Conservation (phyloP, 352 stramenopile species). For the Aphanomyces cochlioides region DNA sequence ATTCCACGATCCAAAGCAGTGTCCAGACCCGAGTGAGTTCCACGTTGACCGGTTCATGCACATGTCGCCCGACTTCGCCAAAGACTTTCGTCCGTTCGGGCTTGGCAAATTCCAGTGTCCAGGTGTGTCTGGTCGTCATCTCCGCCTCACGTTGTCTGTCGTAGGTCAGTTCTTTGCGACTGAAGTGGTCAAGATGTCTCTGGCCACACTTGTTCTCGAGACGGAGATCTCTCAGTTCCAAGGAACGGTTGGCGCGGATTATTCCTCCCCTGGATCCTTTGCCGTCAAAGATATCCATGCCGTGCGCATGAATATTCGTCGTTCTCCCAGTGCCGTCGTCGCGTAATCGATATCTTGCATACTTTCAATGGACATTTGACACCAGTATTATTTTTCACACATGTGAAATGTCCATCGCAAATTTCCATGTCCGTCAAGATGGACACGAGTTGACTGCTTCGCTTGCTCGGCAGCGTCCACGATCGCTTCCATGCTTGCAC, state of each 20-base stretch:
- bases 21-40: not conserved
- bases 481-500: too few relatives aligned
- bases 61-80: not conserved
- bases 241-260: not conserved
- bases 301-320: not conserved
- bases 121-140: not conserved
- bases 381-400: too few relatives aligned
- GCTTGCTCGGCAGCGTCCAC: too few relatives aligned
- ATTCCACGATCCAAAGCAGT: slow-evolving; percentile 4
- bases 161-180: slow-evolving; percentile 15
- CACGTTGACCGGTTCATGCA: slow-evolving; percentile 1
- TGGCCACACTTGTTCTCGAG: slow-evolving; percentile 6
- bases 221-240: not conserved
- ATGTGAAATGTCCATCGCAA: too few relatives aligned
- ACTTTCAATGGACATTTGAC: too few relatives aligned
- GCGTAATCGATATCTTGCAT: not conserved
- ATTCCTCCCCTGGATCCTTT: not conserved
- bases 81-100: slow-evolving; percentile 21
- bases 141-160: not conserved
- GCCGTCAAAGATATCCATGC: not conserved
- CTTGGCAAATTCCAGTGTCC: slow-evolving; percentile 19
- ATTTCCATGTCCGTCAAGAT: too few relatives aligned
- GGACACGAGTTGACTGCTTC: too few relatives aligned
- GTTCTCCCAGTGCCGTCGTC: not conserved
- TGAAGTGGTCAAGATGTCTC: slow-evolving; percentile 8